Base-by-base conservation (phyloP, 1,139 yeast genomes). In the Kodamaea sp. region DNA sequence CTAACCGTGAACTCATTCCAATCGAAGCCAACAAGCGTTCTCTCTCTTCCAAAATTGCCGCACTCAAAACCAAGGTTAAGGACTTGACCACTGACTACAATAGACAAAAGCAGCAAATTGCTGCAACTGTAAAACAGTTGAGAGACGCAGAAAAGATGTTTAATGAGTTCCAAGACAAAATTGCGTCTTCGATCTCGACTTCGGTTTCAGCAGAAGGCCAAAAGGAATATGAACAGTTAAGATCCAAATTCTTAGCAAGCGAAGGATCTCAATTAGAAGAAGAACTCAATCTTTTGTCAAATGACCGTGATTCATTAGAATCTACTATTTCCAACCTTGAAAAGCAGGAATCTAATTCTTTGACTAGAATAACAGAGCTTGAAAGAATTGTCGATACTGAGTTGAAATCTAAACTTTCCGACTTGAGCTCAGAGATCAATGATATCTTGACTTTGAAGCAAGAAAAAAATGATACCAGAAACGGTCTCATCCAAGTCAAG, bases 181-280 rank as follows among this genome's bases (percentile, higher is more conserved):
- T 61, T 44, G 36, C 61, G 47, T 40, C 43, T 10, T 42, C 53
- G 5, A 43, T 54, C 4, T 46, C 55, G 3, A 53, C 61, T 1
- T 39, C 56, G 15, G 51, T 83, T 14, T 64, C 79, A 2, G 65
- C 71, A 1, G 78, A 70, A 10, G 84, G 78, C 23, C 66, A 78
- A 27, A 58, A 64, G 18, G 82, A 81, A 35, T 89, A 88, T 53
- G 82, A 81, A 31, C 28, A 40, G 1, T 62, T 88, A 39, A 75
- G 87, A 49, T 77, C 78, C 13, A 50, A 66, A 35, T 87, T 77
- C 47, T 59, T 84, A 30, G 61, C 76, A 16, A 59, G 61, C 22
- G 82, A 80, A 2, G 90, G 90, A 15, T 72, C 82, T 7, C 60
- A 68, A 25, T 65, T 80, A 28, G 82, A 80, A 41, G 80, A 76